phyloP scores from a whole-genome alignment of 2,329 filamentous ascomycete genomes.

The Capronia coronata region DNA sequence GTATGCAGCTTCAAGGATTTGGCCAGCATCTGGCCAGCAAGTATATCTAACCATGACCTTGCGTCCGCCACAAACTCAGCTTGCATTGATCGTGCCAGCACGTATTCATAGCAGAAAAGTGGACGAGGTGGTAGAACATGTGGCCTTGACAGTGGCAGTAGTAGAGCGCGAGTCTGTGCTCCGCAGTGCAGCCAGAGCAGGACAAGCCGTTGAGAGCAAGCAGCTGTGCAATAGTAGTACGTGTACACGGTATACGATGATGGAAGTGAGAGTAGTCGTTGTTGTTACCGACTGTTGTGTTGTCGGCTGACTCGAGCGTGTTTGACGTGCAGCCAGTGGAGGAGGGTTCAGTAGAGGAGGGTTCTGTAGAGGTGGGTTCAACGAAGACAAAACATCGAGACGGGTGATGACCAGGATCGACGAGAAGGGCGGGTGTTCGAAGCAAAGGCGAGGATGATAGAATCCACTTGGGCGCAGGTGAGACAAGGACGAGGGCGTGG shows the following conservation, averaged over 20 bases:
- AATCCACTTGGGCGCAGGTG: conserved; percentile 14
- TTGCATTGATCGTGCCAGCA: no score
- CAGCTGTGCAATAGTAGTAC: no score
- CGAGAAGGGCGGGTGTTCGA: not conserved
- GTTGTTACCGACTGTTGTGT: not conserved
- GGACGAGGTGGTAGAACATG: conserved; percentile 3
- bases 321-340: not conserved
- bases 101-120: not conserved
- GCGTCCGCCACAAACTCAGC: not conserved
- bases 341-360: not conserved
- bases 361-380: not conserved
- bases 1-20: no score
- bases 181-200: conserved; percentile 7
- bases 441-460: not conserved
- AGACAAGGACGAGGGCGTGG: conserved; percentile 2
- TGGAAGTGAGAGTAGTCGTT: not conserved
- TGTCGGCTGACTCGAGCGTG: not conserved
- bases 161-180: conserved; percentile 18
- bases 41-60: not conserved
- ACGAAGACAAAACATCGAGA: not conserved
- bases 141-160: conserved; percentile 15
- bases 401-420: conserved; percentile 2
- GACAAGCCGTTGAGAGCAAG: not conserved
- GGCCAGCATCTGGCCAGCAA: no score
- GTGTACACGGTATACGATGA: no score